Percentiles rank a stretch among this genome's conserved stretches.
These are phyloP conservation scores for Phaeolepiota aurea DNA, from an alignment of 768 basidiomycete genomes.

Conservation along the genomic window DNA sequence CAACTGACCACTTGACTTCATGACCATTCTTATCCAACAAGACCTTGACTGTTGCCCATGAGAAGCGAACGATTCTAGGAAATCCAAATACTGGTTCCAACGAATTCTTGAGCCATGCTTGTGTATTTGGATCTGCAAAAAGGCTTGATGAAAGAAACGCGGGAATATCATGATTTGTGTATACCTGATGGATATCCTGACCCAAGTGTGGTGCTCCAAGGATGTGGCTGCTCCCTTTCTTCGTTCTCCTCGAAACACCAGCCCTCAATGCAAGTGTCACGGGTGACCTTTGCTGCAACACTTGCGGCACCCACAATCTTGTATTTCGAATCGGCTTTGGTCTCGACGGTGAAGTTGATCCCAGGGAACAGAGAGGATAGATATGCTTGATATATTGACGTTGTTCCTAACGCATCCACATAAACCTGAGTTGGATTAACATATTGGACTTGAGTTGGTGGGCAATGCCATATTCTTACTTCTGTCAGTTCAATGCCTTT, in stretches of 20 bases:
- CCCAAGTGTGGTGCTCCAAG: slow-evolving; percentile 40
- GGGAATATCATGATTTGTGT: not conserved
- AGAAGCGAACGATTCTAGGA: slow-evolving; percentile 85
- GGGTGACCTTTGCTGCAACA: slow-evolving; percentile 95
- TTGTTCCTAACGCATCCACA: slow-evolving; percentile 90
- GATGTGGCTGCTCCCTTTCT: slow-evolving; percentile 10
- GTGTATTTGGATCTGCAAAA: slow-evolving; percentile 78
- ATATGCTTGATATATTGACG: slow-evolving; percentile 77
- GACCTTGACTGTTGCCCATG: slow-evolving; percentile 91
- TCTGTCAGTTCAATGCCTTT: slow-evolving; percentile 75
- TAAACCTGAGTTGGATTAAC: slow-evolving; percentile 58
- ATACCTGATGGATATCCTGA: slow-evolving; percentile 90
- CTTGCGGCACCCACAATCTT: slow-evolving; percentile 97
- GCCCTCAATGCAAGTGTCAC: slow-evolving; percentile 81
- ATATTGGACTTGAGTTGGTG: not conserved
- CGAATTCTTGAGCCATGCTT: slow-evolving; percentile 71
- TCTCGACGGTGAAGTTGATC: slow-evolving; percentile 80
- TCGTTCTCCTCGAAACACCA: slow-evolving; percentile 74
- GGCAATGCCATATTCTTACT: slow-evolving; percentile 38
- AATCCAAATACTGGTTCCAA: slow-evolving; percentile 89
- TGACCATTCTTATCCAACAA: slow-evolving; percentile 76
- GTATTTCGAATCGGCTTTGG: slow-evolving; percentile 93
- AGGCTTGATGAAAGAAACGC: not conserved
- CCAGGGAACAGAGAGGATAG: slow-evolving; percentile 76
- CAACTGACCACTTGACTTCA: slow-evolving; percentile 65